These are phyloP conservation scores for Tetrapyrgos nigripes DNA, from an alignment of 1,284 basidiomycete species.

Conservation along the genomic window DNA sequence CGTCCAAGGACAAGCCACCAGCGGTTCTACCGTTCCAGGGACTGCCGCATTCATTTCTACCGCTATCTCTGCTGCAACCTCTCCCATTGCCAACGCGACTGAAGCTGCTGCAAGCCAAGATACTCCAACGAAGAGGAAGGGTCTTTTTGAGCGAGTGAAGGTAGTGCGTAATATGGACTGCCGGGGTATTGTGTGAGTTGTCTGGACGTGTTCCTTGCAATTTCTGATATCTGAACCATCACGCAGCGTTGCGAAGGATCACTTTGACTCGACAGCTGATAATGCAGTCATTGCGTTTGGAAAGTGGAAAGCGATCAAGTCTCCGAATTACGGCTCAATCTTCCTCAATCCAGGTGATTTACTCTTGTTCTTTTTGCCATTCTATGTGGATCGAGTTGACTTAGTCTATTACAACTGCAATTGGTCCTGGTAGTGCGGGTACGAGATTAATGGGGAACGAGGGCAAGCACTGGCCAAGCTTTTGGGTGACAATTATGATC, in stretches of 20 bases:
- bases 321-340: slow-evolving; percentile 27
- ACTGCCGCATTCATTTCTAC: neutral
- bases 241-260: slow-evolving; percentile 38
- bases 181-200: slow-evolving; percentile 12
- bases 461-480: slow-evolving; percentile 13
- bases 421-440: slow-evolving; percentile 36
- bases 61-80: neutral
- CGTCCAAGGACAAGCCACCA: neutral
- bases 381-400: neutral
- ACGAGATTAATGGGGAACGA: slow-evolving; percentile 11
- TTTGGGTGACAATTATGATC: slow-evolving; percentile 41
- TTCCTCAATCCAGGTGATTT: slow-evolving; percentile 34
- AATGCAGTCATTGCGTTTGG: slow-evolving; percentile 34
- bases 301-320: slow-evolving; percentile 28
- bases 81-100: too few species aligned
- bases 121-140: slow-evolving; percentile 48
- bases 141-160: slow-evolving; percentile 55
- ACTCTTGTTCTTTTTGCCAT: neutral
- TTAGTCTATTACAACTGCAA: slow-evolving; percentile 20
- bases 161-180: slow-evolving; percentile 26
- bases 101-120: too few species aligned
- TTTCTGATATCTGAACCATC: neutral
- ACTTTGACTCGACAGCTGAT: slow-evolving; percentile 32
- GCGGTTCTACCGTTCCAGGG: neutral
- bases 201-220: too few species aligned